Evolutionary conservation across 305 asterid species (phyloP).

Genomic region (Fraxinus paxiana): DNA sequence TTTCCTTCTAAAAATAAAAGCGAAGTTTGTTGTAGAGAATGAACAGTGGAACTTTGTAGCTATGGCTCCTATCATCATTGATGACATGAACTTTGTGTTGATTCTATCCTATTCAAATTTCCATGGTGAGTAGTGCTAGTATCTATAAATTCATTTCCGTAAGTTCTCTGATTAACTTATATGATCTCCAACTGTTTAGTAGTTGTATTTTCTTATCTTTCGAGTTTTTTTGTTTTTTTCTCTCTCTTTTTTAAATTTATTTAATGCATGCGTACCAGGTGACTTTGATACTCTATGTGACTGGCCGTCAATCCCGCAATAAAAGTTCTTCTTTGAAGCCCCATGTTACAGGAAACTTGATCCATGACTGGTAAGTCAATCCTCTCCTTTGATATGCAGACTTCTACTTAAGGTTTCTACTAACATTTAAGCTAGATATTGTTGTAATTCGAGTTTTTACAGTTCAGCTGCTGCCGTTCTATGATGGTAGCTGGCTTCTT

Average conservation of each 20-base stretch:
- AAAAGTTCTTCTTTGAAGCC: slow-evolving; percentile 80
- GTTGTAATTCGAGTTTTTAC: not conserved
- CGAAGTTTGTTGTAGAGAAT: not conserved
- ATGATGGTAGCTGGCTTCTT: not conserved
- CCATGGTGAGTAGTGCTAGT: not conserved
- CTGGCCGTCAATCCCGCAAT: slow-evolving; percentile 58
- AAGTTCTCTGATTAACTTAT: not conserved
- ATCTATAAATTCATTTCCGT: not conserved
- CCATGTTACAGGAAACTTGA: slow-evolving; percentile 68
- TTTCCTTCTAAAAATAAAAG: not conserved
- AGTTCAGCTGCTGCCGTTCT: not conserved
- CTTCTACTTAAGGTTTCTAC: not conserved
- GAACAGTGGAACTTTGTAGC: not conserved
- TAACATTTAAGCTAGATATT: not conserved
- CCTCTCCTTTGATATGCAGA: not conserved
- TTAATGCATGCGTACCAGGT: slow-evolving; percentile 46
- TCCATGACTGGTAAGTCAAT: slow-evolving; percentile 70
- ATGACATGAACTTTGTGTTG: not conserved
- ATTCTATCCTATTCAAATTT: not conserved
- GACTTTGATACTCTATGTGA: slow-evolving; percentile 58
- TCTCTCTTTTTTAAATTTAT: not conserved
- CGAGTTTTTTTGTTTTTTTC: not conserved
- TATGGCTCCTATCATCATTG: not conserved
- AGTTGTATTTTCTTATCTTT: not conserved
- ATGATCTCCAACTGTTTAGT: not conserved